Base-by-base conservation (phyloP, 2,329 filamentous ascomycete species). In the Saccharata proteae region DNA sequence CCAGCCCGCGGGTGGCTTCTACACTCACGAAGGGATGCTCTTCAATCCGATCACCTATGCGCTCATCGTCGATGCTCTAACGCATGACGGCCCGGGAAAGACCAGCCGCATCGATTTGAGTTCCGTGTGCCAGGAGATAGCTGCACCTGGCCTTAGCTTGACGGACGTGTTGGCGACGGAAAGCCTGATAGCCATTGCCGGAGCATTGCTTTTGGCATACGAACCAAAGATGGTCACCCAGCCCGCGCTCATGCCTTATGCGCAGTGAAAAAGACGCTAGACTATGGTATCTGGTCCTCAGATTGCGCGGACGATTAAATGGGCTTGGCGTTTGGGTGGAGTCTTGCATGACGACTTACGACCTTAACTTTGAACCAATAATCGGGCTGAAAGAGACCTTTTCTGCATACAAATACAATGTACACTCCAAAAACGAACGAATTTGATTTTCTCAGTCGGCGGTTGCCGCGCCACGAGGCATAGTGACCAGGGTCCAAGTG, bases 1-100 rank as follows among this genome's bases (percentile, higher is more conserved):
- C 0, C 47, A 51, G 15, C 51, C 53, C 0, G 64, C 59, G 1
- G 64, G 63, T 3, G 44, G 47, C 0, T 48, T 68, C 27, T 69
- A 67, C 43, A 61, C 57, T 0, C 67, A 71, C 38, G 65, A 69
- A 36, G 60, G 59, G 3, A 51, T 64, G 19, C 49, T 72, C 24
- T 66, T 61, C 40, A 65, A 69, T 37, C 58, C 63, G 1, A 46
- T 71, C 15, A 52, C 55, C 1, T 62, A 54, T 35, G 52, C 50
- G 2, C 43, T 71, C 25, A 48, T 60, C 2, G 47, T 61, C 7
- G 66, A 70, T 45, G 67, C 65, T 11, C 50, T 73, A 35, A 53
- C 42, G 7, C 50, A 70, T 39, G 52, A 53, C 25, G 65, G 67
- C 2, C 62, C 62, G 0, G 65, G 58, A 0, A 36, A 52, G 13